Evolutionary conservation across 2,329 filamentous ascomycete species (phyloP), one percentile per base, ranked within the genome.

Genomic region (Claviceps pusilla): DNA sequence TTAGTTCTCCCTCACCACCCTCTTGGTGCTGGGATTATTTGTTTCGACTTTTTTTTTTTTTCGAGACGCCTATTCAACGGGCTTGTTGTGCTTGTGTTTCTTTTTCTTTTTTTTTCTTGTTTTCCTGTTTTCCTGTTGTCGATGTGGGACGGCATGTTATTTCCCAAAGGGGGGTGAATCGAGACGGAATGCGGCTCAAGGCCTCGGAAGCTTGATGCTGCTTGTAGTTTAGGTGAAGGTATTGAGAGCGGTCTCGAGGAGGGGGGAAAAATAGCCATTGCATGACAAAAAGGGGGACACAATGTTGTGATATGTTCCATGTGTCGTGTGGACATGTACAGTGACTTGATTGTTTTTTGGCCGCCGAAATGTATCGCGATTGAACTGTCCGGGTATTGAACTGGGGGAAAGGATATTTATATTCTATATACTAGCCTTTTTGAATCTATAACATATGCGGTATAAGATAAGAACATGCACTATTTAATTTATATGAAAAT

Each of bases 21-120:
- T 12, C 28, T 9, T 19, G 50, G 39, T 52, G 54, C 24, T 52
- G 50, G 54, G 54, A 49, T 49, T 41, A 35, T 50, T 45, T 45
- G 7, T 39, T 14, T 46, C 29, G 14, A 19, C 10, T 48, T 41
- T 31, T 29, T 48, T 48, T n/a, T 48, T 46, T 31, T 29, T 48
- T 48, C 28, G 19, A 35, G 31, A 51, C 28, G 50, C 33, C 41
- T 52, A 45, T 37, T 45, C 19, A 33, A 19, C 28, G 29, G 37
- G 28, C 9, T 35, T 35, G 29, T 50, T 52, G 37, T 52, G 6
- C 12, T 16, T 37, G 29, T 45, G 14, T 47, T 33, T 31, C 5
- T 31, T 39, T 49, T 16, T 42, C 12, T 45, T 52, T 39, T 42
- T 41, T 48, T 48, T 39, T 39, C 14, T 5, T 5, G 11, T 24